A percentile compares a stretch with the other conserved stretches of the same genome.
These are phyloP conservation scores for Micractinium conductrix DNA, from an alignment of 139 green algal genomes.

Conservation along the genomic window DNA sequence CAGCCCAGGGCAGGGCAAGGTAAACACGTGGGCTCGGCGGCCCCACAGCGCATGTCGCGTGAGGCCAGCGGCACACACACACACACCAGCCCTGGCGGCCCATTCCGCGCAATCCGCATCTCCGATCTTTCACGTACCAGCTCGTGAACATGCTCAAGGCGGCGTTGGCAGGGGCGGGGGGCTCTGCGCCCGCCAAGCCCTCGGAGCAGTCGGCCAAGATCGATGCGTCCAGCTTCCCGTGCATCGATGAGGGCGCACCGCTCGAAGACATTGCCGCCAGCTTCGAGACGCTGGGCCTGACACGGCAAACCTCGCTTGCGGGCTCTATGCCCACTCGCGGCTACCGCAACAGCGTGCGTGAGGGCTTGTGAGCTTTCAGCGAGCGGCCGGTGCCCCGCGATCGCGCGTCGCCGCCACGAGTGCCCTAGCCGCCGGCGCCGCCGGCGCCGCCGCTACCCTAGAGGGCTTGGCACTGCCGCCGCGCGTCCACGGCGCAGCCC, in stretches of 20 bases:
- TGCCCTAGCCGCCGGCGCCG: neutral
- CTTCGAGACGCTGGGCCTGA: slow-evolving; percentile 10
- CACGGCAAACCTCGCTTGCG: neutral
- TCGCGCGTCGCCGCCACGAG: neutral
- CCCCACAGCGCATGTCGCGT: no score
- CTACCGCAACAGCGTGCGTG: neutral
- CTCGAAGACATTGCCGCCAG: neutral
- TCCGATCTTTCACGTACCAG: no score
- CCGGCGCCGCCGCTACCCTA: neutral
- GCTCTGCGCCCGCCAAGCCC: neutral
- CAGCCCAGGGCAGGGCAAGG: no score
- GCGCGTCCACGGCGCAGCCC: neutral
- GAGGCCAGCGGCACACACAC: no score
- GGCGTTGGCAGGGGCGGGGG: no score
- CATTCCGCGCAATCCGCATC: no score
- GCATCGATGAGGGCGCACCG: slow-evolving; percentile 13
- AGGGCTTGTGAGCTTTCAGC: neutral
- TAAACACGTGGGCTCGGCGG: no score
- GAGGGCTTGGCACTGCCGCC: neutral
- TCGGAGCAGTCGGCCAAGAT: neutral
- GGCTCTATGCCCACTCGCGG: neutral
- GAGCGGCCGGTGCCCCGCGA: neutral
- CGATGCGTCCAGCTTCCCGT: slow-evolving; percentile 1
- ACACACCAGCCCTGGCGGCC: no score
- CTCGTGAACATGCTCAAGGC: slow-evolving; percentile 27